Conservation (phyloP, 2,329 filamentous ascomycete genomes). For the Rutstroemia sp. region DNA sequence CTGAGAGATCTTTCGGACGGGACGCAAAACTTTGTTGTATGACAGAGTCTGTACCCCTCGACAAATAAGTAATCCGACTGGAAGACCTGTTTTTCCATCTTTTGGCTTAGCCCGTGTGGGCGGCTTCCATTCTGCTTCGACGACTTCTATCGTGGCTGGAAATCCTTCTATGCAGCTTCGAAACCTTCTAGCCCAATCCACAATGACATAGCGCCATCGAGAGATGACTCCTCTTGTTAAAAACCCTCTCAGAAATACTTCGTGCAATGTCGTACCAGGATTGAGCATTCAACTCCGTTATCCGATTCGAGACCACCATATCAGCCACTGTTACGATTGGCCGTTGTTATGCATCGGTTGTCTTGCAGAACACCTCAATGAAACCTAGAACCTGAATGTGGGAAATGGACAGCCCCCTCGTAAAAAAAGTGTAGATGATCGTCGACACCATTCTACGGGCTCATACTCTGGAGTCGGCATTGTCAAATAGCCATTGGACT, state of each 20-base stretch:
- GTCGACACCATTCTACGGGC: neutral
- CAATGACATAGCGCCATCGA: neutral
- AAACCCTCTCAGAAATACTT: neutral
- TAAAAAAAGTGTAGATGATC: neutral
- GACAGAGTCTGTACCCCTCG: neutral
- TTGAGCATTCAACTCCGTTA: neutral
- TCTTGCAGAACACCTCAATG: neutral
- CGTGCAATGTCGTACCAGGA: neutral
- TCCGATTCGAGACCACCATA: neutral
- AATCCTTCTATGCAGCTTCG: constrained; percentile 11
- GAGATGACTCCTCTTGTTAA: neutral
- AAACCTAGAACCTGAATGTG: neutral
- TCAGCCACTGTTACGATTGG: neutral
- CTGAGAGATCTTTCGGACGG: neutral
- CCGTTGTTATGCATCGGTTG: neutral
- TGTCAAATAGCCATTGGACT: neutral
- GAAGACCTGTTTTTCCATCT: neutral
- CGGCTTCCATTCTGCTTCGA: neutral
- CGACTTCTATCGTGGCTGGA: neutral
- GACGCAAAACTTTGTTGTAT: neutral
- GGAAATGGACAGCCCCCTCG: neutral
- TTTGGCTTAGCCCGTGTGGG: neutral
- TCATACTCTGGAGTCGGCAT: neutral
- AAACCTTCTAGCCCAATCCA: constrained; percentile 10
- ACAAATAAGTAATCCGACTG: neutral